A percentile compares a stretch with the other conserved stretches of the same genome.
Conservation (phyloP, 352 stramenopile genomes). For the Pythium phragmitis region DNA sequence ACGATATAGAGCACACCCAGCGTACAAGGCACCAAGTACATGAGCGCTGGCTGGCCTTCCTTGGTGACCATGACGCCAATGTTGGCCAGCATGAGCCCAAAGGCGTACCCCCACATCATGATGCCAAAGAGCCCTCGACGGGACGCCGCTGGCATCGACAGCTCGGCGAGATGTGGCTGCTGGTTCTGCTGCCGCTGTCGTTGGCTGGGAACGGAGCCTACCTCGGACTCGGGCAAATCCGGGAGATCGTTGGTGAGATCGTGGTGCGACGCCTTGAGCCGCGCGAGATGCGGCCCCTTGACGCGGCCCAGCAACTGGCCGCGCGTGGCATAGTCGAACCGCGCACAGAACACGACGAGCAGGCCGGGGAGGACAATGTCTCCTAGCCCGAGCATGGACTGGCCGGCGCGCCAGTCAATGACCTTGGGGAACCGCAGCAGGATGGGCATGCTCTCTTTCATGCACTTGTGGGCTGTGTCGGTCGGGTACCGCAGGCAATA, state of each 20-base stretch:
- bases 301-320: conserved; percentile 66
- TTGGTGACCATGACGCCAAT: conserved; percentile 90
- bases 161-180: conserved; percentile 35
- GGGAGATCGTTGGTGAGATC: conserved; percentile 7
- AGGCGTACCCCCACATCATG: conserved; percentile 92
- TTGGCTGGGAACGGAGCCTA: neutral
- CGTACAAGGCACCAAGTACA: conserved; percentile 96
- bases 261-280: conserved; percentile 38
- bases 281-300: conserved; percentile 41
- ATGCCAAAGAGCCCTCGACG: conserved; percentile 69
- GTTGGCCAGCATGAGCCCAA: conserved; percentile 94
- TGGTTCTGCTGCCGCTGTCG: neutral
- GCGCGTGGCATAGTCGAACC: conserved; percentile 91
- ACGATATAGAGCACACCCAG: conserved; percentile 82
- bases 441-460: conserved; percentile 91
- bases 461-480: conserved; percentile 56
- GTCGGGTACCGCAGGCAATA: conserved; percentile 79
- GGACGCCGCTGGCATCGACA: conserved; percentile 32
- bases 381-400: conserved; percentile 93
- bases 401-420: conserved; percentile 90
- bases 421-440: conserved; percentile 93
- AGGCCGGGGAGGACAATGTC: conserved; percentile 96
- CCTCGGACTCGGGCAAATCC: conserved; percentile 2
- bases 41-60: conserved; percentile 93
- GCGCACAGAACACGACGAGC: conserved; percentile 93